Evolutionary conservation across 1,139 yeast genomes (phyloP).

Genomic region (Scheffersomyces quercinus): DNA sequence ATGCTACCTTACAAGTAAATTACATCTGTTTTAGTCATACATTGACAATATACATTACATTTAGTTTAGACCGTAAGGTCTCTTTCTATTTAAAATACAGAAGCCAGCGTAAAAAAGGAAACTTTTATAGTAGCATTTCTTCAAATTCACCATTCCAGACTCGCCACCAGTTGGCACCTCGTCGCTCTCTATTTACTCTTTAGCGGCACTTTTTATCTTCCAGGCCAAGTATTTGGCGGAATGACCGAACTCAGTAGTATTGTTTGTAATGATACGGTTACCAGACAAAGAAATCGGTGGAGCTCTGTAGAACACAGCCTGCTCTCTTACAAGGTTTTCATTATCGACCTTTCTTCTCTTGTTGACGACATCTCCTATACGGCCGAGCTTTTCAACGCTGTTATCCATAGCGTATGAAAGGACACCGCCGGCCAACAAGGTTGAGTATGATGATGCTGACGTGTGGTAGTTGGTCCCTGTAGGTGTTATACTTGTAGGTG

Average conservation of each 20-base stretch:
- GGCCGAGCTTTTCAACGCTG: conserved; percentile 7
- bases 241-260: conserved; percentile 53
- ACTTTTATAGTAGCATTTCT: no score
- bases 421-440: conserved; percentile 42
- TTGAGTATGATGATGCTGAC: conserved; percentile 37
- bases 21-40: no score
- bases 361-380: conserved; percentile 12
- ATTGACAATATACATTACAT: no score
- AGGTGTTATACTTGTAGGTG: conserved; percentile 20
- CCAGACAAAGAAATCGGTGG: conserved; percentile 63
- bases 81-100: no score
- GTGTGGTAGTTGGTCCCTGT: conserved; percentile 27
- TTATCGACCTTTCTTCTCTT: conserved; percentile 24
- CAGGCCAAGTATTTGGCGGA: conserved; percentile 71
- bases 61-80: no score
- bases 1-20: no score
- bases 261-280: conserved; percentile 43
- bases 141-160: no score
- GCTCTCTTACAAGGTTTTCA: conserved; percentile 28
- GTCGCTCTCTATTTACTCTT: no score
- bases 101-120: no score
- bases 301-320: conserved; percentile 76
- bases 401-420: conserved; percentile 30
- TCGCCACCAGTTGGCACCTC: no score
- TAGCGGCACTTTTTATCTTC: conserved; percentile 34